phyloP scores from a whole-genome alignment of 148 eudicot species.

The Vaccinium myrtillus region DNA sequence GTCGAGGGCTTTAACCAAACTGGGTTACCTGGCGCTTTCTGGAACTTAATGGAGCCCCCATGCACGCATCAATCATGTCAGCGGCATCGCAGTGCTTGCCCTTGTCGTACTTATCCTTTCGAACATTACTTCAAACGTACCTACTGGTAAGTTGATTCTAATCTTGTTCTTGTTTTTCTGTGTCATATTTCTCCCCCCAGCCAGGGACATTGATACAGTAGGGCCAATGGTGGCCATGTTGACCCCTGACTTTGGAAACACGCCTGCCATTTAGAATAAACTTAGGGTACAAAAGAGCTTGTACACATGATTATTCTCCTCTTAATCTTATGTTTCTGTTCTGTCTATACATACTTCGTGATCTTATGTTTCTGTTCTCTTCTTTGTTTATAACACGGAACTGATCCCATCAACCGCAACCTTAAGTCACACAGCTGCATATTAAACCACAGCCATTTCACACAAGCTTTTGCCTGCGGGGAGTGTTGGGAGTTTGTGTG shows the following conservation, averaged over 20 bases:
- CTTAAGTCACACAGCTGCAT: background rate
- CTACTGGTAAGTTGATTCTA: slow-evolving; percentile 21
- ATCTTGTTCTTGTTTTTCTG: background rate
- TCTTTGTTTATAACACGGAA: background rate
- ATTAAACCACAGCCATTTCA: background rate
- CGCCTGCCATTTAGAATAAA: background rate
- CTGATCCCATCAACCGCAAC: background rate
- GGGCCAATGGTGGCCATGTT: background rate
- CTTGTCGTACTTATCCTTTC: slow-evolving; percentile 22
- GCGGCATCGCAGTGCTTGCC: slow-evolving; percentile 24
- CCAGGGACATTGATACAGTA: background rate
- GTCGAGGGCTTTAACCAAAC: slow-evolving; percentile 32
- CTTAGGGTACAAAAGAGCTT: background rate
- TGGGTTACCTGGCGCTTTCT: slow-evolving; percentile 26
- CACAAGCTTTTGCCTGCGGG: background rate
- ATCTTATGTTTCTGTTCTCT: background rate
- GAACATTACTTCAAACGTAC: slow-evolving; percentile 31
- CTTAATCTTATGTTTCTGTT: background rate
- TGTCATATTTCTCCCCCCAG: background rate
- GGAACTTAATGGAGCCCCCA: slow-evolving; percentile 29
- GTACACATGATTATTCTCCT: background rate
- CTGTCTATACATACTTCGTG: too few relatives aligned
- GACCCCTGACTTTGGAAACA: background rate
- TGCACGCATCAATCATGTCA: slow-evolving; percentile 15
- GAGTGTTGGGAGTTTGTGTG: too few relatives aligned